Conservation (phyloP, 257 asterid species). For the Coffea canephora region DNA sequence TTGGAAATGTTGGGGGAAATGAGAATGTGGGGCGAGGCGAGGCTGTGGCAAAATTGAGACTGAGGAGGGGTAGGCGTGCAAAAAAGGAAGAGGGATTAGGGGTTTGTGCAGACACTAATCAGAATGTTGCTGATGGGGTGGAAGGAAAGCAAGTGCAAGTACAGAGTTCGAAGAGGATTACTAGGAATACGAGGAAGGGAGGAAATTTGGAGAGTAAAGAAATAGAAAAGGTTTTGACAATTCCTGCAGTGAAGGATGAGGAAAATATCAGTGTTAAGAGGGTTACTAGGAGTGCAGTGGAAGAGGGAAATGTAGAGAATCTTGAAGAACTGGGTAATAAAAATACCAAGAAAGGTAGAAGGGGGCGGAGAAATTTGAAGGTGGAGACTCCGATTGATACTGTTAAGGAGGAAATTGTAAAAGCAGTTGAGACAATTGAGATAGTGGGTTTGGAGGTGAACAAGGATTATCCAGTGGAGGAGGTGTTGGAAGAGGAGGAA, state of each 20-base stretch:
- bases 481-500: slow-evolving; percentile 8
- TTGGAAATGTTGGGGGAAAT: not conserved
- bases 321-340: slow-evolving; percentile 5
- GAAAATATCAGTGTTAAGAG: not conserved
- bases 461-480: not conserved
- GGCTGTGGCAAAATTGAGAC: not conserved
- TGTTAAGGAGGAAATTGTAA: not conserved
- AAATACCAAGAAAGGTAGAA: slow-evolving; percentile 25
- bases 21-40: not conserved
- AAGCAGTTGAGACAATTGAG: slow-evolving; percentile 1
- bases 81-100: slow-evolving; percentile 3
- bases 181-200: slow-evolving; percentile 3
- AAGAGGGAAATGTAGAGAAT: slow-evolving; percentile 1
- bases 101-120: not conserved
- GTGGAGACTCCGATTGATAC: slow-evolving; percentile 2
- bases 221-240: not conserved
- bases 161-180: slow-evolving; percentile 3
- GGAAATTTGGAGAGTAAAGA: not conserved
- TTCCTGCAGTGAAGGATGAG: not conserved
- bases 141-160: not conserved
- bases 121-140: not conserved
- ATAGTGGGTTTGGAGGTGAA: slow-evolving; percentile 4
- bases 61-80: not conserved
- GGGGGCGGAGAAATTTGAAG: slow-evolving; percentile 33
- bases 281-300: slow-evolving; percentile 2